phyloP scores from a whole-genome alignment of 371 early-diverging fungal species.

The Lichtheimia ramosa region DNA sequence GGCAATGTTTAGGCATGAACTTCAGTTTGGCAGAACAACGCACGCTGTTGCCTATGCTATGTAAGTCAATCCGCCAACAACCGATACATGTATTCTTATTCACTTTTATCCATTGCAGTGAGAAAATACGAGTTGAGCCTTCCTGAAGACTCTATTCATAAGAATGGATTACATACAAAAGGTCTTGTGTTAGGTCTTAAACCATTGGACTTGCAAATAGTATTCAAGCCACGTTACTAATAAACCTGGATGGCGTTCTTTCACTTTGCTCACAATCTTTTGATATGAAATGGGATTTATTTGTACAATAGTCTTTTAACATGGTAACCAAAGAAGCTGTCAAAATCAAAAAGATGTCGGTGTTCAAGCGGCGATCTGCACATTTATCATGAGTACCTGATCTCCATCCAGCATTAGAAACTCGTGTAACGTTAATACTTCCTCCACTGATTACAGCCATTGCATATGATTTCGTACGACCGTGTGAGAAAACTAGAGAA shows the following conservation, averaged over 20 bases:
- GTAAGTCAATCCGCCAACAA: conserved; percentile 21
- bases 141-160: conserved; percentile 25
- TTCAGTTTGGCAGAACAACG: conserved; percentile 58
- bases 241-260: background rate
- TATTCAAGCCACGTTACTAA: conserved; percentile 11
- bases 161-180: conserved; percentile 10
- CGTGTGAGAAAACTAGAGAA: too few relatives aligned
- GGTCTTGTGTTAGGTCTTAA: background rate
- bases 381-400: too few relatives aligned
- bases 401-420: too few relatives aligned
- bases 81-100: background rate
- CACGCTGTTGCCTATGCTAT: conserved; percentile 46
- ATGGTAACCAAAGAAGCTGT: too few relatives aligned
- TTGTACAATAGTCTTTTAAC: too few relatives aligned
- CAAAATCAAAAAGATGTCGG: too few relatives aligned
- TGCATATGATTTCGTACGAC: too few relatives aligned
- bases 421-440: too few relatives aligned
- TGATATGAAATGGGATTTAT: too few relatives aligned
- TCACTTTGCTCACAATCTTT: too few relatives aligned
- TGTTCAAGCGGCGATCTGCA: too few relatives aligned
- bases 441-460: too few relatives aligned
- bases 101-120: conserved; percentile 15
- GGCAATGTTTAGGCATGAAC: conserved; percentile 60
- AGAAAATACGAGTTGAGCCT: conserved; percentile 28
- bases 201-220: conserved; percentile 3